Conservation (phyloP, 2,329 filamentous ascomycete genomes). For the Bimuria novae-zelandiae region DNA sequence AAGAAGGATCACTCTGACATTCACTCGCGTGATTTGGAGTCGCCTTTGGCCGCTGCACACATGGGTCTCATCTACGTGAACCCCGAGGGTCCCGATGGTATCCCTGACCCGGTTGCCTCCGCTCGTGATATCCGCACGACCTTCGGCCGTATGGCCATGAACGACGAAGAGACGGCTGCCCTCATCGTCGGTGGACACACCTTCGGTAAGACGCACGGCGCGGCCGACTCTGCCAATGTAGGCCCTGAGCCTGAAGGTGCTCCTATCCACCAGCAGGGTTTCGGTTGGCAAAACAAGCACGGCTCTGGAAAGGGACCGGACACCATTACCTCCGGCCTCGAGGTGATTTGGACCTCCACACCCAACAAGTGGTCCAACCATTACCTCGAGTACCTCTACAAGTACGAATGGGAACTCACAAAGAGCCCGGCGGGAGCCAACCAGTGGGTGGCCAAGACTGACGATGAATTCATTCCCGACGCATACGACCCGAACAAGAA, state of each 20-base stretch:
- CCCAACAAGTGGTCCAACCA: slow-evolving; percentile 77
- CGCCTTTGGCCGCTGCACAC: slow-evolving; percentile 69
- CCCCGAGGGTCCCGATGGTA: slow-evolving; percentile 73
- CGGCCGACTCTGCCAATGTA: slow-evolving; percentile 66
- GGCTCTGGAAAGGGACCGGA: slow-evolving; percentile 70
- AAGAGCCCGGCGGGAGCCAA: slow-evolving; percentile 77
- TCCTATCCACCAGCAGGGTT: slow-evolving; percentile 66
- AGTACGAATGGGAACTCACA: slow-evolving; percentile 76
- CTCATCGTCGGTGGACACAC: slow-evolving; percentile 78
- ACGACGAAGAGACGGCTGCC: slow-evolving; percentile 80
- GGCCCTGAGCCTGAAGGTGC: slow-evolving; percentile 71
- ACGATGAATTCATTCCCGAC: slow-evolving; percentile 70
- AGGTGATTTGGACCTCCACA: slow-evolving; percentile 79
- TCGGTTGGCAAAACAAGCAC: slow-evolving; percentile 72
- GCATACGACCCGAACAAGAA: slow-evolving; percentile 72
- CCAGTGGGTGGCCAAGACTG: slow-evolving; percentile 76
- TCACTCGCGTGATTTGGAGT: slow-evolving; percentile 67
- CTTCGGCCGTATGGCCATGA: slow-evolving; percentile 81
- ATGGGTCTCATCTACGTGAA: slow-evolving; percentile 85
- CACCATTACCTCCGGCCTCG: slow-evolving; percentile 75
- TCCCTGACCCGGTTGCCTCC: slow-evolving; percentile 70
- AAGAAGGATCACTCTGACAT: slow-evolving; percentile 38
- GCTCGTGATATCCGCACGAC: slow-evolving; percentile 74
- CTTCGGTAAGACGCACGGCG: slow-evolving; percentile 82
- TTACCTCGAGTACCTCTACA: slow-evolving; percentile 77